Conservation (phyloP, 768 basidiomycete genomes). For the Podaxis rugospora region DNA sequence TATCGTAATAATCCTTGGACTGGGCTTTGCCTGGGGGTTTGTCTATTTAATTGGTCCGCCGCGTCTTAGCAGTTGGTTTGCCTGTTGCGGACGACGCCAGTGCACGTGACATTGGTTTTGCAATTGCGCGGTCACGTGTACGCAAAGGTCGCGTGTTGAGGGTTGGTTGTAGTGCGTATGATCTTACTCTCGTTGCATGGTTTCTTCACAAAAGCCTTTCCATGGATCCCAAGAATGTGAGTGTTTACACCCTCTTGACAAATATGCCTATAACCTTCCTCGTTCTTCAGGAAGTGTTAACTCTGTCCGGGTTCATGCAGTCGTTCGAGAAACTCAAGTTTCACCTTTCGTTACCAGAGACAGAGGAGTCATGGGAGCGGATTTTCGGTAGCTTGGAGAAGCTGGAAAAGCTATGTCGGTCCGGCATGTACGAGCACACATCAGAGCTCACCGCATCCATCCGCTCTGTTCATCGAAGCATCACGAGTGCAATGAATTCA, state of each 20-base stretch:
- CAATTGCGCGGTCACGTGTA: no score
- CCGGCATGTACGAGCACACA: conserved; percentile 46
- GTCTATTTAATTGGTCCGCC: no score
- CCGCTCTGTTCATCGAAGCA: conserved; percentile 46
- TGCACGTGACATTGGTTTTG: no score
- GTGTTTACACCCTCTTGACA: background rate
- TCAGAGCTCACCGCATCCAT: conserved; percentile 47
- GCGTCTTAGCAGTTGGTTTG: no score
- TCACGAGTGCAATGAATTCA: conserved; percentile 60
- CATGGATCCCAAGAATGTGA: background rate
- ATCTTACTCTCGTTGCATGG: background rate
- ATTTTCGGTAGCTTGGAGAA: conserved; percentile 47
- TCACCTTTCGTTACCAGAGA: conserved; percentile 45
- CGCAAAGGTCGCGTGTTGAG: no score
- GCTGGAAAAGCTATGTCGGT: conserved; percentile 44
- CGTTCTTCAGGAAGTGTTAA: background rate
- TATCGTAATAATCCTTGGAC: background rate
- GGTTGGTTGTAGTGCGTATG: no score
- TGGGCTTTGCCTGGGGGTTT: no score
- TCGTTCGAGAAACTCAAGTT: conserved; percentile 37
- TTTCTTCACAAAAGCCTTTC: background rate
- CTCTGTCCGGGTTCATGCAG: conserved; percentile 5
- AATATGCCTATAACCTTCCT: background rate
- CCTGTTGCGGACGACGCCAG: no score
- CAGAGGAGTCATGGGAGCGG: conserved; percentile 78